These are phyloP conservation scores for Thelonectria rubi DNA, from an alignment of 2,329 filamentous ascomycete genomes.

Conservation along the genomic window DNA sequence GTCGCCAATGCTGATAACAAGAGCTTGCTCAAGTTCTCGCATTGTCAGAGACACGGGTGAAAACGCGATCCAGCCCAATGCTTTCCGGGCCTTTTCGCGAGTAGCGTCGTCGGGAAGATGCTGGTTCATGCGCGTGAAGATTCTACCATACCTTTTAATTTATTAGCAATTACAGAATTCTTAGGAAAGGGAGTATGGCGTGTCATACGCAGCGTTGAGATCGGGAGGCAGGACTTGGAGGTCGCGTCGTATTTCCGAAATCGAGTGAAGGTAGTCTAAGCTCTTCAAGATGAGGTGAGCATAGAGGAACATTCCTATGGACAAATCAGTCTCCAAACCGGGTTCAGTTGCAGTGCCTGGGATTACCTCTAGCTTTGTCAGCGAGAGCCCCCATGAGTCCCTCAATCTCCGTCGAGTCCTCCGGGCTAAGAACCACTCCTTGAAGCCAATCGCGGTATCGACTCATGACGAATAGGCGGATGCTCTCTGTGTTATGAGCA, in stretches of 20 bases:
- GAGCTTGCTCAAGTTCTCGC: constrained; percentile 18
- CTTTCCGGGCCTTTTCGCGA: not conserved
- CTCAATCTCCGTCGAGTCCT: not conserved
- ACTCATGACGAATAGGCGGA: constrained; percentile 3
- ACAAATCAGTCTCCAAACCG: not conserved
- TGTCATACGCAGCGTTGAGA: not conserved
- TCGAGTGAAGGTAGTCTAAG: not conserved
- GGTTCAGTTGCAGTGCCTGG: not conserved
- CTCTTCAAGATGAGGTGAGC: not conserved
- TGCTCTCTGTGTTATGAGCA: constrained; percentile 12
- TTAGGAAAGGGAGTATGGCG: constrained; percentile 27
- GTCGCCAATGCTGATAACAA: not conserved
- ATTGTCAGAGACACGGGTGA: constrained; percentile 15
- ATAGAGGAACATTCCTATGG: constrained; percentile 1
- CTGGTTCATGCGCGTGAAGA: constrained; percentile 1
- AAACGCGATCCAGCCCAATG: constrained; percentile 22
- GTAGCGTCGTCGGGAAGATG: not conserved
- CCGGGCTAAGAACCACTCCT: no score
- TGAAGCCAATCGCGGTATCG: not conserved
- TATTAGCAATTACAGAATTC: not conserved
- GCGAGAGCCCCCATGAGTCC: not conserved
- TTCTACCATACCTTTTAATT: not conserved
- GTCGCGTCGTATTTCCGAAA: constrained; percentile 3
- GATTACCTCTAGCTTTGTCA: not conserved
- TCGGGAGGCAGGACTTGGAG: not conserved